Conservation (phyloP, 2,329 filamentous ascomycete species). For the Lachnellula occidentalis region DNA sequence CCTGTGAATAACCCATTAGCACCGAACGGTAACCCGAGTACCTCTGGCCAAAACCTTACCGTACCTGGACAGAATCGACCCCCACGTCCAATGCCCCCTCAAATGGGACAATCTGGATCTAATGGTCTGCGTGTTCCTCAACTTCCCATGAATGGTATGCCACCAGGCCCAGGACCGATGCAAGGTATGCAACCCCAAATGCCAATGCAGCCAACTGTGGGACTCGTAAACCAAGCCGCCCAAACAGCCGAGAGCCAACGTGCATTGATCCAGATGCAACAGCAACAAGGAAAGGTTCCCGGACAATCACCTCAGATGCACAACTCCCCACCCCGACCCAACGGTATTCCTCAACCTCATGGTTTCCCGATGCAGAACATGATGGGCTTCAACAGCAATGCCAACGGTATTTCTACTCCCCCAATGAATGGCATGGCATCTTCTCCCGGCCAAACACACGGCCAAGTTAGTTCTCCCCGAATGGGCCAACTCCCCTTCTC, state of each 20-base stretch:
- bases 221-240: constrained; percentile 57
- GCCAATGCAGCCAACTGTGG: constrained; percentile 38
- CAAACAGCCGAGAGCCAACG: constrained; percentile 62
- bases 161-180: constrained; percentile 60
- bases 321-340: constrained; percentile 38
- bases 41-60: constrained; percentile 21
- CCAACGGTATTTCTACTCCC: constrained; percentile 43
- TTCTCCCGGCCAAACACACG: constrained; percentile 15
- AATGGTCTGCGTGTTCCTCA: constrained; percentile 33
- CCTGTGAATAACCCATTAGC: constrained; percentile 18
- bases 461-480: constrained; percentile 27
- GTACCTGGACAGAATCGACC: constrained; percentile 28
- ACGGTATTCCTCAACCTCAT: constrained; percentile 24
- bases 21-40: constrained; percentile 16
- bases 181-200: constrained; percentile 50
- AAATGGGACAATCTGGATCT: constrained; percentile 27
- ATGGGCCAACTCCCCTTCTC: constrained; percentile 18
- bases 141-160: constrained; percentile 57
- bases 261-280: constrained; percentile 36
- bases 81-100: constrained; percentile 24
- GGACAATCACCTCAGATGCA: constrained; percentile 27
- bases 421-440: constrained; percentile 20
- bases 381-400: constrained; percentile 45
- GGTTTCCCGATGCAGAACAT: constrained; percentile 34
- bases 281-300: constrained; percentile 26